Evolutionary conservation across 345 rosid species (phyloP).

Genomic region (Corchorus olitorius): DNA sequence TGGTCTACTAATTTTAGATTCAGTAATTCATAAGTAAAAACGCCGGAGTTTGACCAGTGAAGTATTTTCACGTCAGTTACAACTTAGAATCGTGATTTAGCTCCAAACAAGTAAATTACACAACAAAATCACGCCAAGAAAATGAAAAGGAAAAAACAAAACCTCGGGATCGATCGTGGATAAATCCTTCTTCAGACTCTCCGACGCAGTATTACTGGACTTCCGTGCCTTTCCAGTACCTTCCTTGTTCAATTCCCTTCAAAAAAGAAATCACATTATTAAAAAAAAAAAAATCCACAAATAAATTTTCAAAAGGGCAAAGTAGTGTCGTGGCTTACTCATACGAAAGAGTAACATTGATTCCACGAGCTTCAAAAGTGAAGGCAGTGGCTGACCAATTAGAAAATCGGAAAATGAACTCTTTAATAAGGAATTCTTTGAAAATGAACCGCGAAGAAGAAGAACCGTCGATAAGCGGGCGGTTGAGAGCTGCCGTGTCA

Average conservation of each 20-base stretch:
- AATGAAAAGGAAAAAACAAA: conserved; percentile 13
- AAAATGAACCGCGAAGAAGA: conserved; percentile 45
- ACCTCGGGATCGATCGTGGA: conserved; percentile 83
- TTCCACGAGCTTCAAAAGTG: conserved; percentile 59
- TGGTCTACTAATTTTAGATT: neutral
- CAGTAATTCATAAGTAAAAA: neutral
- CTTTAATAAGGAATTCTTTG: conserved; percentile 52
- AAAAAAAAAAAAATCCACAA: neutral
- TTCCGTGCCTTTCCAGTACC: conserved; percentile 35
- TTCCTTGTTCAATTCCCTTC: conserved; percentile 45
- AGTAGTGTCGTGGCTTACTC: conserved; percentile 12
- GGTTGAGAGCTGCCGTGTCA: conserved; percentile 51
- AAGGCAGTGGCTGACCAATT: conserved; percentile 72
- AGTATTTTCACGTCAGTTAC: neutral
- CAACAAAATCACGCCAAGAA: neutral
- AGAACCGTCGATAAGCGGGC: conserved; percentile 37
- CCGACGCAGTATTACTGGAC: conserved; percentile 27
- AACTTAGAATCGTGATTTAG: neutral
- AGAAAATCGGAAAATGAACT: conserved; percentile 56
- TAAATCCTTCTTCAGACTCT: conserved; percentile 53
- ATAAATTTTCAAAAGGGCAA: neutral
- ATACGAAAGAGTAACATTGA: conserved; percentile 27
- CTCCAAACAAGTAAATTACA: neutral
- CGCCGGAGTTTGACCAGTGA: neutral
- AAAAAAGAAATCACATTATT: neutral